Percentiles rank a stretch among this genome's conserved stretches.
Conservation (phyloP, 257 asterid genomes). For the Gentiana macrophylla region DNA sequence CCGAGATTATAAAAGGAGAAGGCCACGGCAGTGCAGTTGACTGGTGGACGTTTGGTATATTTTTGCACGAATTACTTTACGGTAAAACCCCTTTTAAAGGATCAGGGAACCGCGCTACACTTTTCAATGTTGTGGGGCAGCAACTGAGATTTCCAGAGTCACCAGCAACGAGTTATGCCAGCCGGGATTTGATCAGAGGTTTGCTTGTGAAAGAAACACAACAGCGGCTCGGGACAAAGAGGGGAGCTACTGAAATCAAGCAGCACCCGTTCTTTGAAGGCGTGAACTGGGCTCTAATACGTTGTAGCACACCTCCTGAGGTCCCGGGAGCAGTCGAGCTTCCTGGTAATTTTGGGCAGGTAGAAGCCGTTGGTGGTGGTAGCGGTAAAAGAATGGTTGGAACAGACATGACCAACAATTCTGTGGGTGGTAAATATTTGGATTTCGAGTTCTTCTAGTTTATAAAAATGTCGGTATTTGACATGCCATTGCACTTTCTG, state of each 20-base stretch:
- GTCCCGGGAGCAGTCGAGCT: slow-evolving; percentile 58
- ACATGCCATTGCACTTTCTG: too few relatives aligned
- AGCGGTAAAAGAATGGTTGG: slow-evolving; percentile 37
- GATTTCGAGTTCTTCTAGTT: slow-evolving; percentile 78
- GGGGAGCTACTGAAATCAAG: slow-evolving; percentile 82
- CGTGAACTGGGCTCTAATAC: slow-evolving; percentile 76
- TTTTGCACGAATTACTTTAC: slow-evolving; percentile 54
- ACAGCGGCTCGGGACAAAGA: slow-evolving; percentile 58
- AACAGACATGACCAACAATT: slow-evolving; percentile 21
- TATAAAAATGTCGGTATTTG: too few relatives aligned
- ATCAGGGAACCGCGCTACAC: slow-evolving; percentile 57
- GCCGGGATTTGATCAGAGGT: slow-evolving; percentile 69
- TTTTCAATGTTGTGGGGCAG: slow-evolving; percentile 72
- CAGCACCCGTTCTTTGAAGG: slow-evolving; percentile 90
- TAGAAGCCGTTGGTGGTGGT: slow-evolving; percentile 25
- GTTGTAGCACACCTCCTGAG: slow-evolving; percentile 79
- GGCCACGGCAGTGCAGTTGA: slow-evolving; percentile 93
- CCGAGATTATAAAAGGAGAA: too few relatives aligned
- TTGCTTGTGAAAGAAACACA: slow-evolving; percentile 79
- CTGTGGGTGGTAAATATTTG: slow-evolving; percentile 68
- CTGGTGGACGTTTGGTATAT: slow-evolving; percentile 90
- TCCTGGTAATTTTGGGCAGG: slow-evolving; percentile 31
- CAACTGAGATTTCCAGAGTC: slow-evolving; percentile 73
- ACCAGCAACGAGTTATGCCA: slow-evolving; percentile 62
- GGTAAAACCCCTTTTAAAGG: slow-evolving; percentile 85